A percentile compares a stretch with the other conserved stretches of the same genome.
phyloP scores from a whole-genome alignment of 192 early-diverging fungal genomes.

The Mortierella claussenii region DNA sequence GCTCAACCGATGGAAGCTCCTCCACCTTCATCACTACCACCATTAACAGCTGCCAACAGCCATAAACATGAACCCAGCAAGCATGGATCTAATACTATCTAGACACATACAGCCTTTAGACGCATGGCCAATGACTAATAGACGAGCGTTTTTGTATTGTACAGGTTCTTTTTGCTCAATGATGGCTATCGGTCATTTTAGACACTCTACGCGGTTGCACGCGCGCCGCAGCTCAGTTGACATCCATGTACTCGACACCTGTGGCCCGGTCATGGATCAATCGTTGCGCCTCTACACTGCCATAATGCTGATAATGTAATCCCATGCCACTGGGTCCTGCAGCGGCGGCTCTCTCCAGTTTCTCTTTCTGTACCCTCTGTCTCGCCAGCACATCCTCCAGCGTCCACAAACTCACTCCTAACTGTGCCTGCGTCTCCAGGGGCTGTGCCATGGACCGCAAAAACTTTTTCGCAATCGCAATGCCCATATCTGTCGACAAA shows the following conservation, averaged over 20 bases:
- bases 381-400: constrained; percentile 73
- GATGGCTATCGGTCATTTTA: no score
- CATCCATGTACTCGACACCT: constrained; percentile 49
- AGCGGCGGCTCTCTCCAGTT: constrained; percentile 33
- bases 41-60: no score
- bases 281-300: constrained; percentile 20
- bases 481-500: constrained; percentile 97
- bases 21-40: no score
- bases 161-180: no score
- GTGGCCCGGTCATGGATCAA: constrained; percentile 29
- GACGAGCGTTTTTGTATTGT: no score
- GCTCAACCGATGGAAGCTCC: constrained; percentile 48
- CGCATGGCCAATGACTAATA: no score
- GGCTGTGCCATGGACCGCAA: constrained; percentile 97
- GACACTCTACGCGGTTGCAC: no score
- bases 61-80: no score
- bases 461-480: constrained; percentile 91
- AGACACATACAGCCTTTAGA: no score
- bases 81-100: no score
- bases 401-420: constrained; percentile 90
- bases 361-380: constrained; percentile 50
- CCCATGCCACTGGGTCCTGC: neutral
- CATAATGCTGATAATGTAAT: constrained; percentile 26
- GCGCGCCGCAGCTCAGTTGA: no score
- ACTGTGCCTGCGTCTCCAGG: constrained; percentile 79